phyloP scores from a whole-genome alignment of 352 stramenopile species.

The Phytopythium helicoides region DNA sequence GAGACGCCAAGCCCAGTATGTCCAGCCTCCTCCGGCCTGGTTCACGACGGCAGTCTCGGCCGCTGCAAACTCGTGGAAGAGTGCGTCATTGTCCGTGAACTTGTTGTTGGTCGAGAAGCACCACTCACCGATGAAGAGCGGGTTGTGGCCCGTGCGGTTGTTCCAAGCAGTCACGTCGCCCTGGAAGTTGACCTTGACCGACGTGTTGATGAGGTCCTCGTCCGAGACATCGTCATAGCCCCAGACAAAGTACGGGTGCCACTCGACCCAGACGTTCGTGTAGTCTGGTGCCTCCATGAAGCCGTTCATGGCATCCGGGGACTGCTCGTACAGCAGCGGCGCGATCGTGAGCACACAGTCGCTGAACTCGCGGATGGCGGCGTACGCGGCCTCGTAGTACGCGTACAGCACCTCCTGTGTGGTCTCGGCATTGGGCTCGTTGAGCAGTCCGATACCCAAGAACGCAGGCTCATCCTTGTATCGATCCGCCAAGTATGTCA shows the following conservation, averaged over 20 bases:
- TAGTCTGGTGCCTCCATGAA: constrained; percentile 50
- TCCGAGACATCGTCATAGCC: constrained; percentile 60
- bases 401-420: constrained; percentile 37
- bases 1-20: constrained; percentile 76
- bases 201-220: constrained; percentile 8
- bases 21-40: constrained; percentile 54
- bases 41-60: constrained; percentile 50
- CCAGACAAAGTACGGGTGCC: constrained; percentile 82
- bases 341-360: constrained; percentile 62
- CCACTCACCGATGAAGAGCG: constrained; percentile 63
- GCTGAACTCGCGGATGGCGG: constrained; percentile 36
- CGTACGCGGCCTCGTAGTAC: constrained; percentile 59
- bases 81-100: constrained; percentile 37
- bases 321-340: constrained; percentile 64
- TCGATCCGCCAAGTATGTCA: constrained; percentile 31
- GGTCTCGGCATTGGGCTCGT: constrained; percentile 40
- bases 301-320: constrained; percentile 44
- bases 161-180: constrained; percentile 10
- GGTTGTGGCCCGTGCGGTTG: constrained; percentile 25
- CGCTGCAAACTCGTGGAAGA: constrained; percentile 49
- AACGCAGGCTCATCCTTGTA: constrained; percentile 53
- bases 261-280: constrained; percentile 82
- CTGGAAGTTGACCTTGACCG: constrained; percentile 14
- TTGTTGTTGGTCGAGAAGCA: constrained; percentile 60
- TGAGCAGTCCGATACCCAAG: constrained; percentile 50